Conservation (phyloP, 108 stramenopile genomes). For the Nitzschia sp. region DNA sequence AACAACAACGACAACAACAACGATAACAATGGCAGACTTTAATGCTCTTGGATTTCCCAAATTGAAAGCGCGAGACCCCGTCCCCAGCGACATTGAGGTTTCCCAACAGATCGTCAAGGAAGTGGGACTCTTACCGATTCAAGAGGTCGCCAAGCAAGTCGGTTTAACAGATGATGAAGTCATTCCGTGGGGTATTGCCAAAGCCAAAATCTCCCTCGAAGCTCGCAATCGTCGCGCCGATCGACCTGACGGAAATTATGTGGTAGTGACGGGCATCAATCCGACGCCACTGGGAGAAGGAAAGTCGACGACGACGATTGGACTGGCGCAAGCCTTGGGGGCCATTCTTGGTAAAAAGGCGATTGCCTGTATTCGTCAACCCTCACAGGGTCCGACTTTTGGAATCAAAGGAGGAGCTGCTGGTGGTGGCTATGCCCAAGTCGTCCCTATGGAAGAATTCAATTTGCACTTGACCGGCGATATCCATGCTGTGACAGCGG, state of each 20-base stretch:
- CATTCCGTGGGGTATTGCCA: slow-evolving; percentile 94
- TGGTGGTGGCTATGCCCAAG: slow-evolving; percentile 94
- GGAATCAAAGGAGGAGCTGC: slow-evolving; percentile 99
- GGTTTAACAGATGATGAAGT: slow-evolving; percentile 83
- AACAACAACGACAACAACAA: no score
- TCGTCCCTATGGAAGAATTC: slow-evolving; percentile 98
- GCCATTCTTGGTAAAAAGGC: slow-evolving; percentile 83
- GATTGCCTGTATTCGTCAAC: slow-evolving; percentile 90
- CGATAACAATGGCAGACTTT: no score
- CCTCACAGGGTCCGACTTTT: slow-evolving; percentile 97
- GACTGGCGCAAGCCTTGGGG: slow-evolving; percentile 87
- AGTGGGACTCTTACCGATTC: slow-evolving; percentile 75
- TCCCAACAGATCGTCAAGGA: slow-evolving; percentile 81
- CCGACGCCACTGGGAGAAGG: slow-evolving; percentile 99
- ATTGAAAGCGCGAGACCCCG: slow-evolving; percentile 61
- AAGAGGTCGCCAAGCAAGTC: slow-evolving; percentile 69
- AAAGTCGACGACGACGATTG: slow-evolving; percentile 94
- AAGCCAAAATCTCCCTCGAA: slow-evolving; percentile 89
- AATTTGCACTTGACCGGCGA: slow-evolving; percentile 98
- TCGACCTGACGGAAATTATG: slow-evolving; percentile 89
- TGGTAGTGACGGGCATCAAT: slow-evolving; percentile 98
- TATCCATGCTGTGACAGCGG: slow-evolving; percentile 92
- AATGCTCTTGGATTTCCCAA: slow-evolving; percentile 72
- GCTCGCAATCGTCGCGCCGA: slow-evolving; percentile 61
- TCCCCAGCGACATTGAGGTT: slow-evolving; percentile 86